Evolutionary conservation across 768 basidiomycete genomes (phyloP).

Genomic region (Mycena capillaripes): DNA sequence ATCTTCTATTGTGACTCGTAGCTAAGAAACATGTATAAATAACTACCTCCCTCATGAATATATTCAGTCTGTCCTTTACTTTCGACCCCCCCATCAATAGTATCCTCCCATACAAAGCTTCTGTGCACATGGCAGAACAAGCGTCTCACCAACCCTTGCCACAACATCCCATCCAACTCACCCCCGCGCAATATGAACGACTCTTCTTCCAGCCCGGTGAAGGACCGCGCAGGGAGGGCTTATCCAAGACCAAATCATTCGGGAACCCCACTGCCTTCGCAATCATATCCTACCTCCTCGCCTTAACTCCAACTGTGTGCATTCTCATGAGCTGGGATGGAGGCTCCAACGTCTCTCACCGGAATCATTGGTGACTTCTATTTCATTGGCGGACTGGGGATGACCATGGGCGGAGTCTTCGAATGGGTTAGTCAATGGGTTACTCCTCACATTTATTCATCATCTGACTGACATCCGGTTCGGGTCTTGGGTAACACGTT

Average conservation of each 20-base stretch:
- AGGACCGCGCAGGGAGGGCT: neutral
- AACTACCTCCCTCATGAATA: too few relatives aligned
- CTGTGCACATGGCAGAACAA: conserved; percentile 12
- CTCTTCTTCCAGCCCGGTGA: conserved; percentile 33
- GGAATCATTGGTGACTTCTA: conserved; percentile 35
- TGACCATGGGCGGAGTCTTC: conserved; percentile 36
- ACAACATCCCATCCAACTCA: conserved; percentile 25
- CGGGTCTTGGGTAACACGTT: conserved; percentile 40
- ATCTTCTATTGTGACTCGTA: too few relatives aligned
- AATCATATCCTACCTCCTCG: conserved; percentile 35
- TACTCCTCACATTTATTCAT: neutral
- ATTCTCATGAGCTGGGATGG: conserved; percentile 38
- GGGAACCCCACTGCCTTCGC: conserved; percentile 38
- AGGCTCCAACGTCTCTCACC: conserved; percentile 20
- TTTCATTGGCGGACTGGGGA: conserved; percentile 34
- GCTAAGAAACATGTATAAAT: too few relatives aligned
- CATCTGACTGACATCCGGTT: conserved; percentile 16
- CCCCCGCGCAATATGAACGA: conserved; percentile 34
- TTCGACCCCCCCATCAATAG: too few relatives aligned
- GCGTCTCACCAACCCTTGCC: too few relatives aligned
- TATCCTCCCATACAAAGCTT: too few relatives aligned
- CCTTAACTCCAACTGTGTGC: conserved; percentile 36
- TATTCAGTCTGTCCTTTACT: too few relatives aligned
- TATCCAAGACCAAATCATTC: conserved; percentile 15
- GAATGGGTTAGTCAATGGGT: conserved; percentile 36